A percentile compares a stretch with the other conserved stretches of the same genome.
Evolutionary conservation across 176 grass and related monocot species (phyloP).

Genomic region (Rhynchospora breviuscula): DNA sequence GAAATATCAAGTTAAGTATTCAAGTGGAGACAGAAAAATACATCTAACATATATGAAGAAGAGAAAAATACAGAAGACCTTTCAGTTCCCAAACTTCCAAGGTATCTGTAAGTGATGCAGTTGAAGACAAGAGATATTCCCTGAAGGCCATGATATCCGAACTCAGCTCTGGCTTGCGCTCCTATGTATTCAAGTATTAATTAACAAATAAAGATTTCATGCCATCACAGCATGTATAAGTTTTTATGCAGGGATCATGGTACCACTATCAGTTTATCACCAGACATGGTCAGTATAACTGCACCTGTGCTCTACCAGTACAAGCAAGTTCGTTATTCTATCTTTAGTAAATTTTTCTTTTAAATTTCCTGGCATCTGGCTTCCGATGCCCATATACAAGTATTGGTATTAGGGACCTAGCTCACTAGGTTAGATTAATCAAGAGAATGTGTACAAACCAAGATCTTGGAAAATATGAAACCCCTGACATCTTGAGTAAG

Average conservation of each 20-base stretch:
- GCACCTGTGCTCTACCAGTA: background rate
- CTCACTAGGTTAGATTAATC: constrained; percentile 7
- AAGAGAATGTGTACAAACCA: constrained; percentile 54
- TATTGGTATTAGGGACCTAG: background rate
- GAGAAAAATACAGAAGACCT: constrained; percentile 41
- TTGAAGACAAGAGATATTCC: constrained; percentile 88
- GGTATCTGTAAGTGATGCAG: constrained; percentile 80
- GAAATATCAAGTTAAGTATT: constrained; percentile 11
- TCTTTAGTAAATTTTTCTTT: constrained; percentile 2
- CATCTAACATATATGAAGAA: background rate
- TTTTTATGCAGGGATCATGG: background rate
- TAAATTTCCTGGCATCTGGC: background rate
- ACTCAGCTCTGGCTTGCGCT: constrained; percentile 78
- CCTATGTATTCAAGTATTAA: constrained; percentile 43
- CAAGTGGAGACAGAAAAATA: background rate
- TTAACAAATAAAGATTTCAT: constrained; percentile 13
- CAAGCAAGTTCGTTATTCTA: background rate
- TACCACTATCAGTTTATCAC: background rate
- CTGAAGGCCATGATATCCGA: constrained; percentile 81
- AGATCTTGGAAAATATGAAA: constrained; percentile 96
- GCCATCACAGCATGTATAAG: background rate
- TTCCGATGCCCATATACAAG: background rate
- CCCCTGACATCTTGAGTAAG: constrained; percentile 94
- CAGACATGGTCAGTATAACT: background rate
- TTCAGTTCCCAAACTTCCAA: constrained; percentile 99